Base-by-base conservation (phyloP, 2,329 filamentous ascomycete genomes). In the Paraphaeosphaeria sporulosa region DNA sequence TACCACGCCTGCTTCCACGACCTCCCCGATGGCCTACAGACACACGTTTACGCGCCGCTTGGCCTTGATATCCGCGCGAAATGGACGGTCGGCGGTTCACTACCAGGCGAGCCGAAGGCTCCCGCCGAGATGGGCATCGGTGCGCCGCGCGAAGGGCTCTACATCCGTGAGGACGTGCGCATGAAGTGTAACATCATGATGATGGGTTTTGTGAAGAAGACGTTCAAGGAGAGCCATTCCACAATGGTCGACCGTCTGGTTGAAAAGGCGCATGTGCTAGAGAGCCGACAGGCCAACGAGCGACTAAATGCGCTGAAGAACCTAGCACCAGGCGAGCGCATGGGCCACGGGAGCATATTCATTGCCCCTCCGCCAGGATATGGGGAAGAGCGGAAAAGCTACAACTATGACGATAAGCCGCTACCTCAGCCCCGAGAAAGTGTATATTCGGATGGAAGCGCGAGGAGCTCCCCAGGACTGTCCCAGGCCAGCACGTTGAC, bases 1-100 rank as follows among this genome's bases (percentile, higher is more conserved):
- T 96, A 96, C 81, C 91, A 90, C 44, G 91, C 87, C 57, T 92
- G 90, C 69, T 96, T 96, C 75, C 86, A 92, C 77, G 87, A 96
- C 71, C 82, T 92, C 21, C 81, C 87, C 4, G 81, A 85, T 58
- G 92, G 93, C 5, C 78, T 96, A 30, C 89, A 93, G 79, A 96
- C 92, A 15, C 93, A 96, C 74, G 89, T 89, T 69, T 94, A 93
- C 71, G 93, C 92, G 4, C 92, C 93, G 0, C 86, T 93, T 72
- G 92, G 92, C 12, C 84, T 96, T 55, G 89, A 95, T 63, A 90
- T 96, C 67, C 87, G 88, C 61, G 89, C 87, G 51, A 90, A 89
- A 77, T 96, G 92, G 92, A 88, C 84, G 9, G 82, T 97, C 4
- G 88, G 86, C 48, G 93, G 93, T 10, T 87, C 85, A 10, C 79